Base-by-base conservation (phyloP, 306 rosid species). In the Lablab purpureus region DNA sequence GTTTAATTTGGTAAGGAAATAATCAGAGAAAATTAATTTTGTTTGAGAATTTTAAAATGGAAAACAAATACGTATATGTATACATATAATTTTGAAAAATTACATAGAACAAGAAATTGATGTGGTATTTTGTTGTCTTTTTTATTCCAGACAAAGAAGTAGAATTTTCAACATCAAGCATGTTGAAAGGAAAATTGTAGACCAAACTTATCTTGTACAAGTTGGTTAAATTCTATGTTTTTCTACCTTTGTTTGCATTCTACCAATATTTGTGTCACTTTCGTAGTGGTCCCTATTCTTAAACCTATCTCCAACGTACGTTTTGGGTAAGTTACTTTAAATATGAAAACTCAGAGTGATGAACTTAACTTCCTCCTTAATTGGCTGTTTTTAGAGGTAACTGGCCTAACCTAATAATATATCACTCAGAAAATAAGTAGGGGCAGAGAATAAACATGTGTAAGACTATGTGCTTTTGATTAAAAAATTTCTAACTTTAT, bases 401-500 rank as follows among this genome's bases (percentile, higher is more conserved):
- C 47, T 67, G 45, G n/a, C 75, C 75, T 67, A 77, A 77, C 72
- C 7, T 34, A 28, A 7, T 75, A 36, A 13, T 32, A 18, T 47
- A 32, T 52, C 45, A n/a, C 62, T 23, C 4, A 37, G 25, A 21
- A 40, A 47, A 21, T 62, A 19, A 22, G 27, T 10, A 67, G 30
- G 75, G 75, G 46, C 13, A 37, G 34, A 54, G 67, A 52, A 67
- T 25, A 34, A 32, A 22, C 34, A 49, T 62, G 49, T 76, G 8
- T 46, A 67, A 34, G 54, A 17, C 36, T 17, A 67, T 56, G 34
- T 18, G 8, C 50, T 36, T 59, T 75, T 36, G 9, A 18, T 59
- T 55, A 7, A 14, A 18, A 2, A 17, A 27, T 12, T 3, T 13
- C 2, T 67, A 67, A 32, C 65, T 49, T 59, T 69, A 45, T 30